Conservation (phyloP, 768 basidiomycete species). For the Cubamyces lactineus region DNA sequence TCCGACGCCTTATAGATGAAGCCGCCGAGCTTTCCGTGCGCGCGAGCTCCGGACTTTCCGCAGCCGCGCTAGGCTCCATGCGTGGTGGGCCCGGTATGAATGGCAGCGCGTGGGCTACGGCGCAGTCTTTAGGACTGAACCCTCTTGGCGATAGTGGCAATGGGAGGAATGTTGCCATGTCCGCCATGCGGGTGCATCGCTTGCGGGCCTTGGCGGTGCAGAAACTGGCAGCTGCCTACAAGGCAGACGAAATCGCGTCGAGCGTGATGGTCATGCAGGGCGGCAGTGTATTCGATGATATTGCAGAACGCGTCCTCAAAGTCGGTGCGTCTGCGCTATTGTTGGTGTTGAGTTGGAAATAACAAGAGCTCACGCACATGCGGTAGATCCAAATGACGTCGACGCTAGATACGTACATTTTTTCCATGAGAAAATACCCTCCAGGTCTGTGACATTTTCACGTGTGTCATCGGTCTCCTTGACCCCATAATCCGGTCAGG, state of each 20-base stretch:
- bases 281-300: slow-evolving; percentile 88
- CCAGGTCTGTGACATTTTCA: slow-evolving; percentile 68
- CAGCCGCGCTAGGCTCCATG: slow-evolving; percentile 72
- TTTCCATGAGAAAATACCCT: slow-evolving; percentile 95
- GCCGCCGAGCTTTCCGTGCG: slow-evolving; percentile 88
- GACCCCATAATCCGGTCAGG: slow-evolving; percentile 44
- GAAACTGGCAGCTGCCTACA: slow-evolving; percentile 85
- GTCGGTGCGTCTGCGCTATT: slow-evolving; percentile 45
- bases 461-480: slow-evolving; percentile 19
- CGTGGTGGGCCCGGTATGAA: slow-evolving; percentile 47
- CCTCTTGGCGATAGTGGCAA: slow-evolving; percentile 55
- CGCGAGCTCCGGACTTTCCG: slow-evolving; percentile 81
- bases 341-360: slow-evolving; percentile 12
- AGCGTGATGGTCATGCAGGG: slow-evolving; percentile 97
- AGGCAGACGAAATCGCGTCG: slow-evolving; percentile 87
- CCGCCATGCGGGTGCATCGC: slow-evolving; percentile 80
- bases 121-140: slow-evolving; percentile 67
- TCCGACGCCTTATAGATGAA: slow-evolving; percentile 85
- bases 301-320: slow-evolving; percentile 86
- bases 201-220: slow-evolving; percentile 82
- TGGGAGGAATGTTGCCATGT: slow-evolving; percentile 82
- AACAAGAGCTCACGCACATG: neutral
- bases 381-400: slow-evolving; percentile 68
- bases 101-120: slow-evolving; percentile 60
- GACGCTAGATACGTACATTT: slow-evolving; percentile 91